Evolutionary conservation across 73 alveolate species (phyloP), one percentile per base, ranked within the genome.

Genomic region (Paramecium caudatum): DNA sequence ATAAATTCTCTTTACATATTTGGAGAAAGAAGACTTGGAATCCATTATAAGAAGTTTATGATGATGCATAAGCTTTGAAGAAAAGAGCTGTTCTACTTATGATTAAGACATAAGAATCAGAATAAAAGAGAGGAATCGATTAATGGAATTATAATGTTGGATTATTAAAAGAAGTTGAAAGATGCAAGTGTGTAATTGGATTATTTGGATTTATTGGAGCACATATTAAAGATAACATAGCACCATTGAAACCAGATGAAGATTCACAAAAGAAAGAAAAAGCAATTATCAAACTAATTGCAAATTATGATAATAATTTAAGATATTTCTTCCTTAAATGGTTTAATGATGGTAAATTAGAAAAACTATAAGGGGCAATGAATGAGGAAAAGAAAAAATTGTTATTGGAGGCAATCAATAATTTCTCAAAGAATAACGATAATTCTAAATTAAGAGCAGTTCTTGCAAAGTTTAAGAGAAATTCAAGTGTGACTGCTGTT

Each of bases 341-440:
- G 88, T 27, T 21, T 3, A 74, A 74, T 21, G 47, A 19, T 16
- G 68, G 45, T 17, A 41, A 37, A 39, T 3, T 74, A 12, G 43
- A 27, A 10, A 74, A 74, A 41, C 43, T 74, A 19, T 39, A 74
- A 43, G 88, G 47, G 6, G 62, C 88, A 3, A 37, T 74, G 47
- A 27, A 63, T 12, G 88, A 23, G 17, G 88, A 74, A 12, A 74
- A 74, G 37, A 74, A 74, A 68, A 74, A 74, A 74, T 27, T 74
- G 10, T 8, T 65, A 13, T 33, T 65, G 15, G 49, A 15, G 7
- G 47, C 83, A 2, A 30, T 65, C 3, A 13, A 2, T 33, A 65
- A 36, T 65, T 65, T 65, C 83, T 65, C 49, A 0, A 65, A 65
- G 15, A 65, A 65, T 65, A 65, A 65, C 34, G 47, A 30, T 33